Evolutionary conservation across 371 early-diverging fungal species (phyloP).

Genomic region (Basidiobolus meristosporus): DNA sequence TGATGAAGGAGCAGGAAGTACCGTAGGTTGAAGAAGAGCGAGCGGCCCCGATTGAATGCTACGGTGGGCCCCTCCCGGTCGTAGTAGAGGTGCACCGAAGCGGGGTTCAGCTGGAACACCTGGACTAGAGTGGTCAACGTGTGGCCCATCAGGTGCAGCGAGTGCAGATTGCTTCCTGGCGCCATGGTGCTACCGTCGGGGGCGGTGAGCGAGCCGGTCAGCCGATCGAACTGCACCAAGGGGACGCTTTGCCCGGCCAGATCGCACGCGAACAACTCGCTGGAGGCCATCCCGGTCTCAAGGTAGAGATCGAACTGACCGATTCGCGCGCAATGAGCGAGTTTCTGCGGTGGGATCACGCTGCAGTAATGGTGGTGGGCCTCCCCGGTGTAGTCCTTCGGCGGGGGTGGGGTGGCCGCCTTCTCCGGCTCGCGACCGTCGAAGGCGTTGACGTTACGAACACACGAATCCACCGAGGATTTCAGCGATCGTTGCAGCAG

Average conservation of each 20-base stretch:
- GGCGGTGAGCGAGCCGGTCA: too few relatives aligned
- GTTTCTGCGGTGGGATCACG: constrained; percentile 21
- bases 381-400: too few relatives aligned
- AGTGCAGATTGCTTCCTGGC: too few relatives aligned
- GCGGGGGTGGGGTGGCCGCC: background rate
- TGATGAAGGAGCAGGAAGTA: constrained; percentile 50
- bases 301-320: background rate
- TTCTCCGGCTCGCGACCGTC: background rate
- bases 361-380: constrained; percentile 20
- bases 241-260: background rate
- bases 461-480: background rate
- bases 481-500: background rate
- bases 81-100: constrained; percentile 53
- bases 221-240: too few relatives aligned
- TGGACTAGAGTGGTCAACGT: constrained; percentile 26
- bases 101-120: constrained; percentile 37
- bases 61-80: constrained; percentile 45
- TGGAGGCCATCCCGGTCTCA: background rate
- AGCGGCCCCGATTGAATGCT: constrained; percentile 61
- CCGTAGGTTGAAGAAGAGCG: constrained; percentile 70
- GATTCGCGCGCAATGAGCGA: constrained; percentile 16
- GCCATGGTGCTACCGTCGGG: too few relatives aligned
- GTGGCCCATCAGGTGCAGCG: constrained; percentile 25
- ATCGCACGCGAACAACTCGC: background rate
- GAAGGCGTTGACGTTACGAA: background rate